These are phyloP conservation scores for Trichoderma asperelloides DNA, from an alignment of 495 filamentous ascomycete species.

Conservation along the genomic window DNA sequence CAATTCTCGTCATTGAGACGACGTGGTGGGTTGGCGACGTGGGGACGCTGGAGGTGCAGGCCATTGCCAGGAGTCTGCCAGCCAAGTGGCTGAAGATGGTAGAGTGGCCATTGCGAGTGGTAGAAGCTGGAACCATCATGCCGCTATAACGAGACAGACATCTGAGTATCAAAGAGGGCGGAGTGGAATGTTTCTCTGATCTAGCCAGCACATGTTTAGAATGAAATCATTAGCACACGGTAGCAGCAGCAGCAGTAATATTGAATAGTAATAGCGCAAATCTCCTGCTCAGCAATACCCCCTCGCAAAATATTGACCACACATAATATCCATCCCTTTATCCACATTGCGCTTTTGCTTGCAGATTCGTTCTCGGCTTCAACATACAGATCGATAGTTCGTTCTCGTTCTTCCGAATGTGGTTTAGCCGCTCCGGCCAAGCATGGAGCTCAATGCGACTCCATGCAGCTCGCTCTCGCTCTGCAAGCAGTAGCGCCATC, in stretches of 20 bases:
- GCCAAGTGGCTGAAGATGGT: conserved; percentile 1
- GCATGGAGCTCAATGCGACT: no score
- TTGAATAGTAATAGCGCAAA: no score
- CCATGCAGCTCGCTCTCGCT: not conserved
- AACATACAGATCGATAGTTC: not conserved
- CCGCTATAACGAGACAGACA: not conserved
- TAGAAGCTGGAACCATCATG: not conserved
- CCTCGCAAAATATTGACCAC: no score
- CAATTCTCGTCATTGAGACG: not conserved
- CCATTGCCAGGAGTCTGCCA: not conserved
- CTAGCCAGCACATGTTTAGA: not conserved
- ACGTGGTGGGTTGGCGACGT: conserved; percentile 4
- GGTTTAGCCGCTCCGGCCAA: not conserved
- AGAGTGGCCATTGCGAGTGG: not conserved
- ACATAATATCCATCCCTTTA: not conserved
- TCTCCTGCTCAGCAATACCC: no score
- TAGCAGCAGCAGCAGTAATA: no score
- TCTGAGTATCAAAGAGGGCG: not conserved
- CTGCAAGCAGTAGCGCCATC: not conserved
- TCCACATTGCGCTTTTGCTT: not conserved
- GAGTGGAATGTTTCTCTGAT: not conserved
- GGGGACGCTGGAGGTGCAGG: not conserved
- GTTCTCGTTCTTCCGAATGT: not conserved
- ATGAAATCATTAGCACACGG: no score
- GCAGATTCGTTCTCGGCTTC: not conserved